Evolutionary conservation across 805 yeast species (phyloP).

Genomic region (Yamadazyma ubonensis): DNA sequence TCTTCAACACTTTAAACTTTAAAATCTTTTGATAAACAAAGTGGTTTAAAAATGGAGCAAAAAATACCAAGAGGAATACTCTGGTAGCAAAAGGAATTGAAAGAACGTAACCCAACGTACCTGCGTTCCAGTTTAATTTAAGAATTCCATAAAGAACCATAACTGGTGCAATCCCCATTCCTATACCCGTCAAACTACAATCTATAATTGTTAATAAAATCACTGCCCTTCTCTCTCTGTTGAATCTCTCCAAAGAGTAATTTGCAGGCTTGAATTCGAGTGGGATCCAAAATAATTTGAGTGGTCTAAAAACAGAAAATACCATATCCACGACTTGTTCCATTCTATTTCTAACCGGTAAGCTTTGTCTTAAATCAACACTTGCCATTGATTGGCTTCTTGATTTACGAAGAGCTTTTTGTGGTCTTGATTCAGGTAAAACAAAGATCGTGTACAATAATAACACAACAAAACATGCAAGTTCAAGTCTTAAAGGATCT

Average conservation of each 20-base stretch:
- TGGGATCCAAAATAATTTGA: conserved; percentile 56
- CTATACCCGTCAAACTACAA: conserved; percentile 30
- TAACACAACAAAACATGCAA: conserved; percentile 34
- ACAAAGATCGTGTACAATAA: conserved; percentile 28
- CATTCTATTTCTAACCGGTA: background rate
- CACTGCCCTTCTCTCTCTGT: conserved; percentile 35
- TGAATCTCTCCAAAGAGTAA: conserved; percentile 17
- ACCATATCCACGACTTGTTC: background rate
- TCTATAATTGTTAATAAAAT: conserved; percentile 51
- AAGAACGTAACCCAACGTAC: conserved; percentile 54
- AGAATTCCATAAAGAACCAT: conserved; percentile 53
- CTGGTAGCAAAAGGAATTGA: conserved; percentile 51
- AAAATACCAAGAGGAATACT: conserved; percentile 47
- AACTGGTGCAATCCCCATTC: conserved; percentile 26
- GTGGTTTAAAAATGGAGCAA: conserved; percentile 51
- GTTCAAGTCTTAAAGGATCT: conserved; percentile 30
- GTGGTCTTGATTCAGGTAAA: conserved; percentile 65
- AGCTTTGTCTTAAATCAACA: background rate
- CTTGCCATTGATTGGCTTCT: conserved; percentile 32
- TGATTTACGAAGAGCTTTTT: conserved; percentile 51
- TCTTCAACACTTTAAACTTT: conserved; percentile 30
- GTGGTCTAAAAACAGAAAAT: conserved; percentile 40
- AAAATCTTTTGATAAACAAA: conserved; percentile 30
- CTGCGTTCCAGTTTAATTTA: conserved; percentile 53
- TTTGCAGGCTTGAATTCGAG: conserved; percentile 26